Conservation (phyloP, 352 stramenopile species). For the Phytophthora megakarya region DNA sequence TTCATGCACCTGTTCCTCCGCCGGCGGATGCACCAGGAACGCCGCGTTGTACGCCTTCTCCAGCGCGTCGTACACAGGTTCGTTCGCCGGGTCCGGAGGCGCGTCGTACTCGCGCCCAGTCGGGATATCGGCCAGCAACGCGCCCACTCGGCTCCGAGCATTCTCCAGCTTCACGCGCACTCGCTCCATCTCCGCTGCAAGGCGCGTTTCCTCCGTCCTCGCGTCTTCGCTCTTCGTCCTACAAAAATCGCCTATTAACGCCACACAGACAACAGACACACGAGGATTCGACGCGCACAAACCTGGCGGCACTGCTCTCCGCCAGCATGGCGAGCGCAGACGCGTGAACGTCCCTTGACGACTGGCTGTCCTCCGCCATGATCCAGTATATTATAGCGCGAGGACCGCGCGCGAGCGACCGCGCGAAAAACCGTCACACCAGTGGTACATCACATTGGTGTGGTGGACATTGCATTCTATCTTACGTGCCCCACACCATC, state of each 20-base stretch:
- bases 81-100: slow-evolving; percentile 36
- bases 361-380: slow-evolving; percentile 20
- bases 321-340: slow-evolving; percentile 17
- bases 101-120: slow-evolving; percentile 65
- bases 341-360: slow-evolving; percentile 3
- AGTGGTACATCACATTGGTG: slow-evolving; percentile 2
- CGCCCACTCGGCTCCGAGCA: slow-evolving; percentile 38
- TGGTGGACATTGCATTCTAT: background rate
- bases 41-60: slow-evolving; percentile 66
- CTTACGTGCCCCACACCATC: no score
- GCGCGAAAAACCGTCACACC: slow-evolving; percentile 22
- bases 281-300: background rate
- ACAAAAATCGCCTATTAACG: background rate
- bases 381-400: slow-evolving; percentile 19
- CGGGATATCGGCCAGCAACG: slow-evolving; percentile 39
- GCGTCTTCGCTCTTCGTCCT: slow-evolving; percentile 8
- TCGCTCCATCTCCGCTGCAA: slow-evolving; percentile 38
- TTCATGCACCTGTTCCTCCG: slow-evolving; percentile 3
- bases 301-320: slow-evolving; percentile 29
- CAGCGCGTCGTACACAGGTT: slow-evolving; percentile 52
- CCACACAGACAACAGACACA: background rate
- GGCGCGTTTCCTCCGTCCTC: slow-evolving; percentile 9
- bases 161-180: slow-evolving; percentile 50
- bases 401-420: slow-evolving; percentile 2
- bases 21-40: slow-evolving; percentile 38